A percentile compares a stretch with the other conserved stretches of the same genome.
Conservation (phyloP, 805 yeast genomes). For the Geotrichum ghanense region DNA sequence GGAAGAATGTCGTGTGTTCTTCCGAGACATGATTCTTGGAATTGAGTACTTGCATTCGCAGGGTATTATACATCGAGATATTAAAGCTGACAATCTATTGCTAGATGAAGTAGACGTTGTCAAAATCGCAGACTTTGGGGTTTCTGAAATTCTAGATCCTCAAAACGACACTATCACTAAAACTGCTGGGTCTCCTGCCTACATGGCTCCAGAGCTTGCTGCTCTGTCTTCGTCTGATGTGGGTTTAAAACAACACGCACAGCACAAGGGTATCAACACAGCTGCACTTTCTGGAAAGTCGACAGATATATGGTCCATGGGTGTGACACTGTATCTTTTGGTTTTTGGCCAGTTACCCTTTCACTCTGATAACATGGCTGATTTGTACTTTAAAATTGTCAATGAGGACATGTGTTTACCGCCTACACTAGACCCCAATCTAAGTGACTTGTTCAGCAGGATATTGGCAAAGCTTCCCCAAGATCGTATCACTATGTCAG, state of each 20-base stretch:
- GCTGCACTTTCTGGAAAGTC: slow-evolving; percentile 42
- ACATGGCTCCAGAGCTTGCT: slow-evolving; percentile 79
- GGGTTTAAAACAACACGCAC: not conserved
- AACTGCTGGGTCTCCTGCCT: slow-evolving; percentile 95
- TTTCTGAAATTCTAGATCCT: slow-evolving; percentile 41
- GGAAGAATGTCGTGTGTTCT: slow-evolving; percentile 33
- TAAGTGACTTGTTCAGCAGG: slow-evolving; percentile 45
- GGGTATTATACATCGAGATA: slow-evolving; percentile 77
- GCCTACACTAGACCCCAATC: slow-evolving; percentile 21
- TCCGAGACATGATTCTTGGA: slow-evolving; percentile 60
- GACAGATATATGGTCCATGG: slow-evolving; percentile 93
- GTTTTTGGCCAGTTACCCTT: slow-evolving; percentile 81
- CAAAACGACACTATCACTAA: slow-evolving; percentile 43
- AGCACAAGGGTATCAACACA: not conserved
- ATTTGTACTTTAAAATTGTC: slow-evolving; percentile 63
- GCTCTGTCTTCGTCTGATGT: slow-evolving; percentile 29
- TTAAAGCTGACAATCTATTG: slow-evolving; percentile 80
- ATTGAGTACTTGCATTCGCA: slow-evolving; percentile 65
- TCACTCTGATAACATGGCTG: slow-evolving; percentile 62
- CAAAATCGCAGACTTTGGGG: slow-evolving; percentile 87
- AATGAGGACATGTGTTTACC: slow-evolving; percentile 35
- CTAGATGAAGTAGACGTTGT: slow-evolving; percentile 45
- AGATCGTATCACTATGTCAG: slow-evolving; percentile 55
- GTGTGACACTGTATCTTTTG: slow-evolving; percentile 80
- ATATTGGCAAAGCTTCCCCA: slow-evolving; percentile 57